Percentiles rank a stretch among this genome's conserved stretches.
These are phyloP conservation scores for Aureoboletus auriporus DNA, from an alignment of 768 basidiomycete species.

Conservation along the genomic window DNA sequence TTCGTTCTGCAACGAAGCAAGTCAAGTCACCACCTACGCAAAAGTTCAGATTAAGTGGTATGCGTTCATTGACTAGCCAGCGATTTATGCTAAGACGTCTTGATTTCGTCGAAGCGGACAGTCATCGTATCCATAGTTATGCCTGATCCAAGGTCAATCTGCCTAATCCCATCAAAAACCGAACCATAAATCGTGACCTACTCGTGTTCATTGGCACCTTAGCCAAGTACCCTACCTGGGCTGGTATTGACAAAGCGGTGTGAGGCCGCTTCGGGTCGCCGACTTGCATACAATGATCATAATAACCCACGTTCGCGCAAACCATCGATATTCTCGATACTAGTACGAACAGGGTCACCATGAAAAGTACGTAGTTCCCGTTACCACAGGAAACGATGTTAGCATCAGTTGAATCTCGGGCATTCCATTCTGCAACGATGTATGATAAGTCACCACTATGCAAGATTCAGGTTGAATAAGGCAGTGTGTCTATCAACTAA, in stretches of 20 bases:
- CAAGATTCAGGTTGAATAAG: conserved; percentile 1
- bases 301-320: conserved; percentile 6
- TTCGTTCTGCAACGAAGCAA: conserved; percentile 70
- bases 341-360: conserved; percentile 64
- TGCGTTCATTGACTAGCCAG: conserved; percentile 40
- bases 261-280: conserved; percentile 56
- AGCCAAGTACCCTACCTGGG: conserved; percentile 74
- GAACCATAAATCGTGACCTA: conserved; percentile 25
- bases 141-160: conserved; percentile 73
- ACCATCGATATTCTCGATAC: conserved; percentile 3
- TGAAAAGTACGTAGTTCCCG: conserved; percentile 79
- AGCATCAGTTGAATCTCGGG: conserved; percentile 34
- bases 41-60: conserved; percentile 1
- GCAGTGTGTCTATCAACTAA: conserved; percentile 19
- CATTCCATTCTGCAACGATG: conserved; percentile 64
- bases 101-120: conserved; percentile 56
- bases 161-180: conserved; percentile 42
- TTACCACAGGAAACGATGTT: conserved; percentile 77
- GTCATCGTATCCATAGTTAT: conserved; percentile 63
- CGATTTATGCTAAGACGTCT: conserved; percentile 62
- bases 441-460: conserved; percentile 76
- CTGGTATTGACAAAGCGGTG: conserved; percentile 69
- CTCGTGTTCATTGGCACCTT: conserved; percentile 90
- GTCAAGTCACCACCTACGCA: conserved; percentile 66
- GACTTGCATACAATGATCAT: conserved; percentile 41